A percentile compares a stretch with the other conserved stretches of the same genome.
phyloP scores from a whole-genome alignment of 345 rosid genomes.

The Eucalyptus tenuipes region DNA sequence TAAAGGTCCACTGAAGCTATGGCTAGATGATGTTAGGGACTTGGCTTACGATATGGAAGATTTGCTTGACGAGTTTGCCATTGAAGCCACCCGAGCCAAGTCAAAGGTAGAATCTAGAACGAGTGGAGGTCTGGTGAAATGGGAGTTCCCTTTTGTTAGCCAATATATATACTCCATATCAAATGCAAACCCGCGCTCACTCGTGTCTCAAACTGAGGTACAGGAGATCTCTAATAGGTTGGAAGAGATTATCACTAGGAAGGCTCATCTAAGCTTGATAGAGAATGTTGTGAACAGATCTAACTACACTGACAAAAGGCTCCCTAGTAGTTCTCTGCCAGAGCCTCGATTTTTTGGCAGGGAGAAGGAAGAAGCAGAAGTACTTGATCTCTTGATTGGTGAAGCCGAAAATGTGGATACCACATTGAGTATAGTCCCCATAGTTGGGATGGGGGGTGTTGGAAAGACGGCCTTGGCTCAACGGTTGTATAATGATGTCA shows the following conservation, averaged over 20 bases:
- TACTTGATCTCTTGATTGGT: neutral
- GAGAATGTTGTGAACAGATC: rapidly evolving
- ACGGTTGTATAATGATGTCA: neutral
- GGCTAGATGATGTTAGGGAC: neutral
- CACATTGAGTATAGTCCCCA: neutral
- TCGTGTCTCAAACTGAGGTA: neutral
- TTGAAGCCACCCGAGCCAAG: neutral
- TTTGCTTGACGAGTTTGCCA: neutral
- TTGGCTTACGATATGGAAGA: neutral
- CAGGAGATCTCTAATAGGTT: neutral
- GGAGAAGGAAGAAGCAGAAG: neutral
- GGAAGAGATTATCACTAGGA: neutral
- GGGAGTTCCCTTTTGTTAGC: neutral
- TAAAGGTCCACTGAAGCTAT: neutral
- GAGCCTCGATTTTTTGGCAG: neutral
- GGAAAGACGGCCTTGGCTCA: neutral
- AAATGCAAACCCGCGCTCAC: neutral
- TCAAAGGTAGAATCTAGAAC: neutral
- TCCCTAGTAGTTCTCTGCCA: neutral
- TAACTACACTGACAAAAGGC: neutral
- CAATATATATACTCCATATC: neutral
- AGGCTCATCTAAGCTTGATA: neutral
- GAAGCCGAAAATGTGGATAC: rapidly evolving
- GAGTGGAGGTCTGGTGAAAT: rapidly evolving
- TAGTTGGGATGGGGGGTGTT: neutral